A percentile compares a stretch with the other conserved stretches of the same genome.
These are phyloP conservation scores for Oryza glaberrima DNA, from an alignment of 176 grass and related monocot genomes.

Conservation along the genomic window DNA sequence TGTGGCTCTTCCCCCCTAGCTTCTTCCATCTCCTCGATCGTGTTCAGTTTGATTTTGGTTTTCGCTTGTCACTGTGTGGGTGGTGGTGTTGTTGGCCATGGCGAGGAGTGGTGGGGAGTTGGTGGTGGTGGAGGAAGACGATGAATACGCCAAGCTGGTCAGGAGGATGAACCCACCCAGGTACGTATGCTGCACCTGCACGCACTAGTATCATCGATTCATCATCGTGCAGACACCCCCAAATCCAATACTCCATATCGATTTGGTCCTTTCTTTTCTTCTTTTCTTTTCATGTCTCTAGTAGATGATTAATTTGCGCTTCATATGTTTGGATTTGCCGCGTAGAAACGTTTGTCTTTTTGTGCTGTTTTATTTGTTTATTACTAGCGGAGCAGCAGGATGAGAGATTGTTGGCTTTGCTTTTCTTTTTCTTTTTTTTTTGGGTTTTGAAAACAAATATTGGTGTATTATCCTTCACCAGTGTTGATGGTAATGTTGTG, in stretches of 20 bases:
- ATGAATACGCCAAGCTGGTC: slow-evolving; percentile 64
- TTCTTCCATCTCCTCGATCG: no score
- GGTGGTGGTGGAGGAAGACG: slow-evolving; percentile 33
- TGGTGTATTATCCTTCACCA: background rate
- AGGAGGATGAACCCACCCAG: slow-evolving; percentile 66
- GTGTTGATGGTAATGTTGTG: background rate
- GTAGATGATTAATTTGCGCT: background rate
- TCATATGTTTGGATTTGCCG: background rate
- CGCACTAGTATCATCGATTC: background rate
- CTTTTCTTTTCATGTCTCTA: background rate
- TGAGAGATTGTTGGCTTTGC: background rate
- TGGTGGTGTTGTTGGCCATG: background rate
- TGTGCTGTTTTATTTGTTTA: background rate
- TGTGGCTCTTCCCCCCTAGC: no score
- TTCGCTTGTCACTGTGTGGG: background rate
- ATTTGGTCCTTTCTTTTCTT: background rate
- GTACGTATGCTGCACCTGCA: slow-evolving; percentile 13
- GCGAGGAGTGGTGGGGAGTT: slow-evolving; percentile 1
- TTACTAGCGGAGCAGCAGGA: background rate
- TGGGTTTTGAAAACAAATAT: background rate
- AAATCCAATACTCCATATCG: background rate
- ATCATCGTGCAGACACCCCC: background rate
- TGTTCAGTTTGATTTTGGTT: background rate
- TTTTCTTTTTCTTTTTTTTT: background rate
- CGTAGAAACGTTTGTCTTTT: background rate